Conservation (phyloP, 805 yeast species). For the Yamadazyma phyllophila region DNA sequence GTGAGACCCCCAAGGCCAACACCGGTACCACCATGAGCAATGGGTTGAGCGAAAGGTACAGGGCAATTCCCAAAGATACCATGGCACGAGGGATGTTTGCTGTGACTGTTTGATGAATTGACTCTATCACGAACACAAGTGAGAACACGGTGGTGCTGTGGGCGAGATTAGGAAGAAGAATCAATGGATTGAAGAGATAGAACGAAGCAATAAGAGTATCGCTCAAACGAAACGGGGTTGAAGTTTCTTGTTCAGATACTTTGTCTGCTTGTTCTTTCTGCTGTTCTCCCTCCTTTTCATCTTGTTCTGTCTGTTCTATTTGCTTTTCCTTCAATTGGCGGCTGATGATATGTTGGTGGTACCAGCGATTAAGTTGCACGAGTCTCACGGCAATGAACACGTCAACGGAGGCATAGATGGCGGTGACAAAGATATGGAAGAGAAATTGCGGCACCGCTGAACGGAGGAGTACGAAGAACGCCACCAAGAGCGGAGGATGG, state of each 20-base stretch:
- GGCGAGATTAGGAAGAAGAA: constrained; percentile 64
- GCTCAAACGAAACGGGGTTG: constrained; percentile 17
- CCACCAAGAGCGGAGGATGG: constrained; percentile 75
- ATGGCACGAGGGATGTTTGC: constrained; percentile 44
- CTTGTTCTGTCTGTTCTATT: background rate
- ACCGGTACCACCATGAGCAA: constrained; percentile 59
- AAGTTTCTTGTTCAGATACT: constrained; percentile 2
- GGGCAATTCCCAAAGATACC: constrained; percentile 56
- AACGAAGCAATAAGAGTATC: constrained; percentile 56
- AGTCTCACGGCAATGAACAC: constrained; percentile 54
- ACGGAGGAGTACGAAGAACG: constrained; percentile 42
- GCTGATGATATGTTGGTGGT: constrained; percentile 20
- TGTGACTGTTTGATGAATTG: constrained; percentile 45
- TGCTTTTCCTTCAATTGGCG: background rate
- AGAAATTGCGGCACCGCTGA: constrained; percentile 14
- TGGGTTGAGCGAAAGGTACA: constrained; percentile 65
- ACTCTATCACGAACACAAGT: constrained; percentile 52
- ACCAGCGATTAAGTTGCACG: constrained; percentile 47
- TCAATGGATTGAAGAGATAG: constrained; percentile 78
- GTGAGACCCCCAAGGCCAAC: constrained; percentile 32
- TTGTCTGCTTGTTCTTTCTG: constrained; percentile 16
- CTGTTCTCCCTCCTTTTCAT: constrained; percentile 15
- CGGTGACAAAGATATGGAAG: constrained; percentile 23
- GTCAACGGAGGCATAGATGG: constrained; percentile 61
- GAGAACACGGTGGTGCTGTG: constrained; percentile 65